Evolutionary conservation across 441 rosid species (phyloP), one percentile per base, ranked within the genome.

Genomic region (Populus hybrid): DNA sequence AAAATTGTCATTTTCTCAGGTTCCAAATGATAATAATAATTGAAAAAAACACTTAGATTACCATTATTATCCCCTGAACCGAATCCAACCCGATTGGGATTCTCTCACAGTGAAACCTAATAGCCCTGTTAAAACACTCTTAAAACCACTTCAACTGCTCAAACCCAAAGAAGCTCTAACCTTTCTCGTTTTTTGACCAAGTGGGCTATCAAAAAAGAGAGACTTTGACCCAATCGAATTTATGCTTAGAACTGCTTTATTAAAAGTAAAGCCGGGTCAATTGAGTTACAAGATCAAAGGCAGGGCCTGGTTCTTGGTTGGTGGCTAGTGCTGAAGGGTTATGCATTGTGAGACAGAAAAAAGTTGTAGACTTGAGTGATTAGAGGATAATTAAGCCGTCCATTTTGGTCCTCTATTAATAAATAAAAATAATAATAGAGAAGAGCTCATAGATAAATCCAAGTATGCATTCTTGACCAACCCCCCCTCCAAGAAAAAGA

Each of bases 71-170:
- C 92, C 11, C 85, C 87, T 32, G 92, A 72, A 71, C 88, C 84
- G 99, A 88, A 53, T 91, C 97, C 40, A 96, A 94, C 75, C 93
- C 93, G 38, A 93, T 86, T 3, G 98, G 97, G 79, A 91, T 89
- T 75, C 90, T 93, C 67, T 90, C 91, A 70, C 90, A 89, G 36
- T 93, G 99, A 73, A 90, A 86, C 83, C 85, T 87, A 73, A 94
- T 81, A 24, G 83, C 86, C 76, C 84, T 85, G 30, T 94, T 93
- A 75, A 96, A 91, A 93, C 59, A 70, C 80, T 80, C 70, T 78
- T 71, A 40, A 89, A 88, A 74, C 75, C 67, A 73, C 84, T 87
- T 64, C 83, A 78, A 73, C 88, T 71, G 61, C 86, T 84, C 84
- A 85, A 83, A 69, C 89, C 85, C 77, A 91, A 53, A 0, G 95